Conservation (phyloP, 2,329 filamentous ascomycete genomes). For the Fusarium pseudoanthophilum region DNA sequence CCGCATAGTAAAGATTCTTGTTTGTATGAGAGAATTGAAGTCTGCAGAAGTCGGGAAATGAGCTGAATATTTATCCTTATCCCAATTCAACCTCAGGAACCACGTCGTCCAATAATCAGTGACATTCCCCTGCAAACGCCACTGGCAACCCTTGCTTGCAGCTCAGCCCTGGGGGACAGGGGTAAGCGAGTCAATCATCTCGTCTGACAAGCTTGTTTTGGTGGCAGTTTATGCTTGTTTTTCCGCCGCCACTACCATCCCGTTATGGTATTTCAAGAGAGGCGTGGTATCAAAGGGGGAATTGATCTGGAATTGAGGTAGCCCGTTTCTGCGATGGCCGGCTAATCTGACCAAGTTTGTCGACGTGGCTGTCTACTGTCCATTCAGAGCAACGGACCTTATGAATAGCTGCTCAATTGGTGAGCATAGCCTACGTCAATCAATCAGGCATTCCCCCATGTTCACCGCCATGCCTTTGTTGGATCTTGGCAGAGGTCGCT, state of each 20-base stretch:
- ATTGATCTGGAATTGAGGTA: constrained; percentile 3
- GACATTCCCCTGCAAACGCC: not conserved
- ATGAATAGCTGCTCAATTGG: not conserved
- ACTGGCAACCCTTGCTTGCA: not conserved
- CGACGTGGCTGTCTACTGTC: not conserved
- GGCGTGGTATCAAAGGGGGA: not conserved
- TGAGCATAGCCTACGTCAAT: not conserved
- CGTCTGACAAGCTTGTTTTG: not conserved
- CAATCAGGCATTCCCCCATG: not conserved
- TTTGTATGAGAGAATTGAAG: not conserved
- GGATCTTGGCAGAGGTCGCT: not conserved
- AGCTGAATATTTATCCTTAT: not conserved
- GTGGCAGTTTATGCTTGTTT: not conserved
- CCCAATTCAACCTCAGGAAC: not conserved
- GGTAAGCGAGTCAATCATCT: constrained; percentile 1
- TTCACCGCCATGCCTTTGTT: not conserved
- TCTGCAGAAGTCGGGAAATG: not conserved
- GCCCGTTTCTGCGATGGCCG: not conserved
- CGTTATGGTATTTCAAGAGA: not conserved
- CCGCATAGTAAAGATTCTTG: not conserved
- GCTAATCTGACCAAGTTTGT: not conserved
- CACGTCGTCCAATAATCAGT: not conserved
- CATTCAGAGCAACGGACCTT: not conserved
- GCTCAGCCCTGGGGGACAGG: constrained; percentile 5
- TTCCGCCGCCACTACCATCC: not conserved